A percentile compares a stretch with the other conserved stretches of the same genome.
Conservation (phyloP, 2,329 filamentous ascomycete species). For the Volutella citrinella region DNA sequence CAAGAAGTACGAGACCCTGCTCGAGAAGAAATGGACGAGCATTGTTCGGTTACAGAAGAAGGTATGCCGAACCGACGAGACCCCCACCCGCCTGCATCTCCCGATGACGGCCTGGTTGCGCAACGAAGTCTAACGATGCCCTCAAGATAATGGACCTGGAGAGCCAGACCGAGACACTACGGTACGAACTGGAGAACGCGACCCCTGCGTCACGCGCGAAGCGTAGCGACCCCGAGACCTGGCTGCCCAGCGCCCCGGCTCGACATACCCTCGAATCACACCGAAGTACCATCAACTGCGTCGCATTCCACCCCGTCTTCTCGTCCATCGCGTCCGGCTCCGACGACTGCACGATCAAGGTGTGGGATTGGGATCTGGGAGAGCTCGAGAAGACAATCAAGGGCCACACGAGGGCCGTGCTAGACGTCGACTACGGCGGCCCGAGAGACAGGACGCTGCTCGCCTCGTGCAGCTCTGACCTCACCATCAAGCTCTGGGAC, state of each 20-base stretch:
- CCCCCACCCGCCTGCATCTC: too few relatives aligned
- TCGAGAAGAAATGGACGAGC: slow-evolving; percentile 99
- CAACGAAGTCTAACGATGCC: slow-evolving; percentile 7
- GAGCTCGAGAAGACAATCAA: slow-evolving; percentile 89
- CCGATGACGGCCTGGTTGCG: slow-evolving; percentile 1
- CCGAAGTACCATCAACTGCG: slow-evolving; percentile 75
- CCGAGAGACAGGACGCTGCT: slow-evolving; percentile 56
- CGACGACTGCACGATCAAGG: slow-evolving; percentile 91
- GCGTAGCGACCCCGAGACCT: slow-evolving; percentile 66
- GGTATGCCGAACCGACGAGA: too few relatives aligned
- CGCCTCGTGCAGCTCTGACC: slow-evolving; percentile 76
- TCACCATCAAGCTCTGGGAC: slow-evolving; percentile 95
- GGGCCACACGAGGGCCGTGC: slow-evolving; percentile 83
- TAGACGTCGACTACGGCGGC: slow-evolving; percentile 88
- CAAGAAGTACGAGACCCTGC: slow-evolving; percentile 89
- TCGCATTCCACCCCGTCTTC: slow-evolving; percentile 91
- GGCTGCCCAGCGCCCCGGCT: slow-evolving; percentile 81
- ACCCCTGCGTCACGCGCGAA: slow-evolving; percentile 67
- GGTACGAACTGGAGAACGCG: slow-evolving; percentile 79
- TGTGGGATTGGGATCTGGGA: slow-evolving; percentile 95
- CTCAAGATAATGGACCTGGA: slow-evolving; percentile 89
- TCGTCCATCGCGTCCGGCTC: slow-evolving; percentile 87
- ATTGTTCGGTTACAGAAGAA: slow-evolving; percentile 95
- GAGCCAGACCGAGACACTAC: slow-evolving; percentile 66
- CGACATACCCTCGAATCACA: slow-evolving; percentile 83